Evolutionary conservation across 2,329 filamentous ascomycete genomes (phyloP).

Genomic region (Thermoascus crustaceus): DNA sequence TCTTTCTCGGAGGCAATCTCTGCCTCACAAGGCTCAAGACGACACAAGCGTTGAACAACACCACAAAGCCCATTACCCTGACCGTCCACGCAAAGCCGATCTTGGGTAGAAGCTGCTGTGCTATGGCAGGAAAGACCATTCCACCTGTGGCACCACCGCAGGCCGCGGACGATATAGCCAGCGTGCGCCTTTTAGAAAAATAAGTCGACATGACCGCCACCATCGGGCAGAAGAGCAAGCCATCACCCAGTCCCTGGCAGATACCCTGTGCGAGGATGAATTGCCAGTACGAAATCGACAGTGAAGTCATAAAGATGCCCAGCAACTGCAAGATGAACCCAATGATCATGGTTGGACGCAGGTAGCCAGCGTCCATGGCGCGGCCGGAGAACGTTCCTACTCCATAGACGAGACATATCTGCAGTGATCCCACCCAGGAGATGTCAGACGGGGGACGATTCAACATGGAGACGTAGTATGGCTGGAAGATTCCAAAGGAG

Average conservation of each 20-base stretch:
- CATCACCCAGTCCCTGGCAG: slow-evolving; percentile 34
- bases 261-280: slow-evolving; percentile 42
- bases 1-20: slow-evolving; percentile 30
- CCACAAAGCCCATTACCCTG: slow-evolving; percentile 40
- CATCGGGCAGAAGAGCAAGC: slow-evolving; percentile 34
- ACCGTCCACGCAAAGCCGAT: slow-evolving; percentile 39
- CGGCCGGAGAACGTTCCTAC: slow-evolving; percentile 36
- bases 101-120: slow-evolving; percentile 36
- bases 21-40: slow-evolving; percentile 28
- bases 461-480: slow-evolving; percentile 33
- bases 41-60: slow-evolving; percentile 26
- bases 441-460: slow-evolving; percentile 27
- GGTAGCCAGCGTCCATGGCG: slow-evolving; percentile 35
- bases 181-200: slow-evolving; percentile 30
- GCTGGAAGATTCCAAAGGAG: slow-evolving; percentile 39
- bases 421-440: slow-evolving; percentile 41
- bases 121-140: slow-evolving; percentile 39
- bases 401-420: slow-evolving; percentile 40
- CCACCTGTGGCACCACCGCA: slow-evolving; percentile 35
- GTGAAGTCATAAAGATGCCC: slow-evolving; percentile 41
- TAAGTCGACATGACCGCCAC: slow-evolving; percentile 35
- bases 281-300: slow-evolving; percentile 40
- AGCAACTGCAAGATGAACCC: slow-evolving; percentile 29
- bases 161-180: slow-evolving; percentile 33
- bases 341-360: slow-evolving; percentile 19